These are phyloP conservation scores for Xylona heveae DNA, from an alignment of 495 filamentous ascomycete species.

Conservation along the genomic window DNA sequence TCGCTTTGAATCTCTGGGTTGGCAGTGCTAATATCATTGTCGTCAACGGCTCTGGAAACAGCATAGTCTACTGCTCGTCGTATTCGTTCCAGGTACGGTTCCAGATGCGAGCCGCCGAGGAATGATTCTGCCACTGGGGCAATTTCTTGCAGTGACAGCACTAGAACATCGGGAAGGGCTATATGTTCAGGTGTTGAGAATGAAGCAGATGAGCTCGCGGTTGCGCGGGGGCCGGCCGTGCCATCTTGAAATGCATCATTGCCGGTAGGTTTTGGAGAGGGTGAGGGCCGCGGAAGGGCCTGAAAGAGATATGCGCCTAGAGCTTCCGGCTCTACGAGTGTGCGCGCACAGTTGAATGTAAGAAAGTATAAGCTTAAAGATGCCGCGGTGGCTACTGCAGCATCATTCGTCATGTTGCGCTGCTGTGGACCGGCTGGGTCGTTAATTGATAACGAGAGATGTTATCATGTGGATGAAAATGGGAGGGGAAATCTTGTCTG, in stretches of 20 bases:
- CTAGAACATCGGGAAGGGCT: conserved; percentile 17
- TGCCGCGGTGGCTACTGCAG: too few relatives aligned
- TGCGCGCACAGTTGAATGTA: conserved; percentile 77
- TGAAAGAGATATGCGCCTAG: conserved; percentile 56
- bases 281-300: conserved; percentile 31
- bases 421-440: too few relatives aligned
- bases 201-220: conserved; percentile 2
- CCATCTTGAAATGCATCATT: too few relatives aligned
- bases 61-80: conserved; percentile 47
- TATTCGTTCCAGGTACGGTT: conserved; percentile 51
- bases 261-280: conserved; percentile 46
- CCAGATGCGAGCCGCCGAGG: conserved; percentile 63
- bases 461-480: too few relatives aligned
- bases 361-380: conserved; percentile 42
- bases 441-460: too few relatives aligned
- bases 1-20: conserved; percentile 1
- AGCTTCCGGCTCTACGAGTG: conserved; percentile 33
- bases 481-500: too few relatives aligned
- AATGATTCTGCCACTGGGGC: conserved; percentile 68
- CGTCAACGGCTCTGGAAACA: conserved; percentile 3
- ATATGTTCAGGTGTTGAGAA: too few relatives aligned
- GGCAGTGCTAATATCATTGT: conserved; percentile 8
- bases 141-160: conserved; percentile 67
- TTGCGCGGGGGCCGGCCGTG: too few relatives aligned
- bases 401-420: too few relatives aligned